Base-by-base conservation (phyloP, 352 stramenopile genomes). In the Phytophthora boehmeriae region DNA sequence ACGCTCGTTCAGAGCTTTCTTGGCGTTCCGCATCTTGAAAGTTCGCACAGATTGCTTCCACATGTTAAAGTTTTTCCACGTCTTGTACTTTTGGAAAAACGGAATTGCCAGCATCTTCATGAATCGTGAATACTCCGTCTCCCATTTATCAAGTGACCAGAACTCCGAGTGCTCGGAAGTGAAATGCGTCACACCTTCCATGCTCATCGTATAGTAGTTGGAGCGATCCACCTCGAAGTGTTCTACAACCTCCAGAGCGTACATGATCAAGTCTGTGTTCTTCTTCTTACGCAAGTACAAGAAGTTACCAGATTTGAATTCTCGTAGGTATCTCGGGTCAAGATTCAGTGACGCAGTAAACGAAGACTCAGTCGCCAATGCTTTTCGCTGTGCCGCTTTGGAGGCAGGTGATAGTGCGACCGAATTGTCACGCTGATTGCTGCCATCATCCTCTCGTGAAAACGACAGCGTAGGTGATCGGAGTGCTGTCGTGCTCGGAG, bases 21-120 rank as follows among this genome's bases (percentile, higher is more conserved):
- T 93, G 22, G 92, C 91, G 41, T 89, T 84, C 14, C 78, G 68
- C 60, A 95, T 97, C 73, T 98, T 98, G 60, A 68, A 78, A 0
- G 78, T 63, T 9, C 88, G 92, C 35, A 98, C 83, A 9, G 78
- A 87, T 48, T 86, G 80, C 59, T 96, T 97, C 95, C 95, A 98
- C 45, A 97, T 89, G 23, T 88, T 95, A 60, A 96, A 98, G 57
- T 89, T 97, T 69, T 98, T 98, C 93, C 93, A 98, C 35, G 85
- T 63, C 56, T 90, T 90, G 79, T 98, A 98, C 56, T 90, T 86
- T 45, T 92, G 76, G 55, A 98, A 98, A 68, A 98, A 98, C 25
- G 84, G 74, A 53, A 97, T 92, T 22, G 90, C 58, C 41, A 94
- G 71, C 76, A 98, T 97, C 45, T 88, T 83, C 62, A 90, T 88